These are phyloP conservation scores for Hypoxylon sp. DNA, from an alignment of 2,329 filamentous ascomycete genomes.

Conservation along the genomic window DNA sequence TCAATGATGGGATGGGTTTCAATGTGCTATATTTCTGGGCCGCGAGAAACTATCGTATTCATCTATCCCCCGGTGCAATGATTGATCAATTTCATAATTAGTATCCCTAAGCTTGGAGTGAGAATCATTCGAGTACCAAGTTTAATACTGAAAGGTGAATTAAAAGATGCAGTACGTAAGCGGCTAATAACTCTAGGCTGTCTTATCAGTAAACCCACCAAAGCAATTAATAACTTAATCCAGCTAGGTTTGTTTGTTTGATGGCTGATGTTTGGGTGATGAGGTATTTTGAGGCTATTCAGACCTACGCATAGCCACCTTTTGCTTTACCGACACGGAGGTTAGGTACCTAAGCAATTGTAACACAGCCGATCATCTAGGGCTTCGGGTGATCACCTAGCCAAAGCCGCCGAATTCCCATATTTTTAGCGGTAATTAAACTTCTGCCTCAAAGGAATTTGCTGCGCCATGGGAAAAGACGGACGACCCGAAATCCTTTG, in stretches of 20 bases:
- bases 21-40: too few species aligned
- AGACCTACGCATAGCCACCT: background rate
- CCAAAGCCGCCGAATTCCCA: background rate
- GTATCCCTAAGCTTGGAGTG: too few species aligned
- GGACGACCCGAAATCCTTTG: background rate
- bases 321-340: background rate
- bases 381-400: background rate
- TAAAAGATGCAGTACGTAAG: too few species aligned
- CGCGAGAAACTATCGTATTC: too few species aligned
- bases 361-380: conserved; percentile 7
- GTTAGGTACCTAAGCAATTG: conserved; percentile 6
- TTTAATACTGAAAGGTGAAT: too few species aligned
- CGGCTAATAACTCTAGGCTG: background rate
- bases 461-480: conserved; percentile 2
- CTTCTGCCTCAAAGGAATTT: conserved; percentile 1
- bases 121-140: too few species aligned
- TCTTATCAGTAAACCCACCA: background rate
- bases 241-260: background rate
- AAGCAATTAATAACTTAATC: background rate
- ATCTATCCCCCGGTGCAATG: background rate
- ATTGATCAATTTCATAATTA: background rate
- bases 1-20: too few species aligned
- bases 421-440: conserved; percentile 1
- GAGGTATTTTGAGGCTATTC: background rate
- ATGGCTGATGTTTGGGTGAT: background rate